Evolutionary conservation across 2,329 filamentous ascomycete species (phyloP), one percentile per base, ranked within the genome.

Genomic region (Fusarium veterinarium): DNA sequence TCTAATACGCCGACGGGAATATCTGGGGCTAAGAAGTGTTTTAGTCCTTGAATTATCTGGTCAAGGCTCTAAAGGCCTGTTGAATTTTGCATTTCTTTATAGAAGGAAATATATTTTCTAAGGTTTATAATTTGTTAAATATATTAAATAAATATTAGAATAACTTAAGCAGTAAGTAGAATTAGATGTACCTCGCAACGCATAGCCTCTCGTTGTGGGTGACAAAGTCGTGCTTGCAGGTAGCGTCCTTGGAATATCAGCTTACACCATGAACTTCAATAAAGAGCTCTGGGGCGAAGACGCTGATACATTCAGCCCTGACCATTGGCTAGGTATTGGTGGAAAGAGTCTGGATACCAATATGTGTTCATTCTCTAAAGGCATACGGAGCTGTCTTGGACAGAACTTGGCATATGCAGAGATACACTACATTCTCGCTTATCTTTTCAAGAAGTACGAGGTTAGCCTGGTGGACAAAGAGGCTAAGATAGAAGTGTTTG

Each of bases 201-300:
- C 9, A 14, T 17, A 20, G 31, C 55, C 41, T 46, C 55, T 57
- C 1, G 9, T 57, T 14, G 41, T 57, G 4, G 31, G n/a, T 28
- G 55, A 6, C 19, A 2, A 38, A 9, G 1, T 58, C 8, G 11
- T 48, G 1, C 41, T 41, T 14, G 3, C 55, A 31, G 55, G 55
- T 8, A 48, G 9, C 4, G 8, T 58, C 14, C 11, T 58, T 3
- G 55, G 55, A 14, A 58, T 48, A 41, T 58, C 55, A 1, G 55
- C 55, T 3, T 58, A 58, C 41, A 58, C 55, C 14, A 58, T 58
- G 55, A 48, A 58, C 12, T 58, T 58, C 11, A 58, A 19, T 16
- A 58, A 48, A 12, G 31, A 38, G 55, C 31, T 58, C 19, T 58
- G 55, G 55, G 55, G 55, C 8, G 42, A 58, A 0, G 41, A 58